Conservation (phyloP, 257 asterid genomes). For the Nicotiana tomentosiformis region DNA sequence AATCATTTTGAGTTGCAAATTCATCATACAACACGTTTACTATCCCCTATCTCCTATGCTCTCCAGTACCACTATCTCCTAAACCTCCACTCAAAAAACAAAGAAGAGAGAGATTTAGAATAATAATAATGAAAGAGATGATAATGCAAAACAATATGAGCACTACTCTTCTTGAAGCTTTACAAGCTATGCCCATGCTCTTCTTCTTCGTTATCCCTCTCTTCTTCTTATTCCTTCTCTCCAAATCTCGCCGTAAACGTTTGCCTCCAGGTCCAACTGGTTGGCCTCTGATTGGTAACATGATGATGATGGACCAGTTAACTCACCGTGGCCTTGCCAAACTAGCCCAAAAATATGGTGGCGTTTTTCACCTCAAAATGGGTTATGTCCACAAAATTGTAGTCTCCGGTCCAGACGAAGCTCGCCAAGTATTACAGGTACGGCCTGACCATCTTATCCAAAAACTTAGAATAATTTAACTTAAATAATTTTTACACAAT, state of each 20-base stretch:
- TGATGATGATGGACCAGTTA: slow-evolving; percentile 55
- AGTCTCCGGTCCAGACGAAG: slow-evolving; percentile 69
- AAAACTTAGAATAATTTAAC: neutral
- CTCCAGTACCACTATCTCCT: neutral
- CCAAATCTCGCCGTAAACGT: slow-evolving; percentile 34
- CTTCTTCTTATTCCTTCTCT: slow-evolving; percentile 16
- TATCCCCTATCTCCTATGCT: neutral
- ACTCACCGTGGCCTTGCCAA: slow-evolving; percentile 74
- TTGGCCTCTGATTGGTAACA: slow-evolving; percentile 76
- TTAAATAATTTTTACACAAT: neutral
- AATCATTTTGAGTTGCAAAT: slow-evolving; percentile 6
- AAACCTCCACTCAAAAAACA: neutral
- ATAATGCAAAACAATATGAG: neutral
- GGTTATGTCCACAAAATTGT: slow-evolving; percentile 65
- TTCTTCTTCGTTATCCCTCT: slow-evolving; percentile 25
- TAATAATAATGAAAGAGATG: neutral
- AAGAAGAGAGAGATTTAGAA: neutral
- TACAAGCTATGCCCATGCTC: slow-evolving; percentile 12
- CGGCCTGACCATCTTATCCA: neutral
- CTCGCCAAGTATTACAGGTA: slow-evolving; percentile 49
- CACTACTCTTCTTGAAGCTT: slow-evolving; percentile 10
- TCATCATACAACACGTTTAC: neutral
- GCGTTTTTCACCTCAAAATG: slow-evolving; percentile 61
- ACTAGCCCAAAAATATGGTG: slow-evolving; percentile 68
- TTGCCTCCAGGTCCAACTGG: slow-evolving; percentile 87